Base-by-base conservation (phyloP, 108 stramenopile species). In the Conticribra guillardii region DNA sequence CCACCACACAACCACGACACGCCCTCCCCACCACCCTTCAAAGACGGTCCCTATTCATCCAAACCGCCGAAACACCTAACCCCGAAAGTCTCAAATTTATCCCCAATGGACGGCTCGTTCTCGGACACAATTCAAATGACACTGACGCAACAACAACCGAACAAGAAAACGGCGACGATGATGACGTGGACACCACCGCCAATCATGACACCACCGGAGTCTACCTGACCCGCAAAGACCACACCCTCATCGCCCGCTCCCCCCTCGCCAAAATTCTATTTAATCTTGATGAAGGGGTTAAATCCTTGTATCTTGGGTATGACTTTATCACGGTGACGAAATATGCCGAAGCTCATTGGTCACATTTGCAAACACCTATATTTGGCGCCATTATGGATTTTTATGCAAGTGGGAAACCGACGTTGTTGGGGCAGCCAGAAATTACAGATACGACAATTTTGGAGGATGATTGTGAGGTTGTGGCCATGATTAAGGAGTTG, bases 401-500 rank as follows among this genome's bases (percentile, higher is more conserved):
- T 69, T 97, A 91, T 64, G 92, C 92, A 11, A 74, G 71, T 7
- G 90, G 71, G 21, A 45, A 84, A 54, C 76, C 88, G 23, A 84
- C 87, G 0, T 15, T 92, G 29, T 18, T 78, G 57, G 94, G 87
- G 28, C 76, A 82, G 29, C 87, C 96, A 5, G 80, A 84, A 41
- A 86, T 94, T 54, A 91, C 85, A 8, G 99, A 98, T 77, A 97
- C 97, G 18, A 95, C 93, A 8, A 97, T 97, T 70, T 73, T 97
- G 48, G 98, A 98, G 31, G 93, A 94, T 33, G 98, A 98, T 71
- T 85, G 83, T 63, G 98, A 99, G 73, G 90, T 99, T 37, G 98
- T 99, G 28, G 96, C 96, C 37, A 95, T 98, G 95, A 98, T 99
- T 79, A 99, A 99, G 85, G 99, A 99, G 85, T 82, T 99, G 16